These are phyloP conservation scores for Ceratocystiopsis sp. DNA, from an alignment of 2,329 filamentous ascomycete species.

Conservation along the genomic window DNA sequence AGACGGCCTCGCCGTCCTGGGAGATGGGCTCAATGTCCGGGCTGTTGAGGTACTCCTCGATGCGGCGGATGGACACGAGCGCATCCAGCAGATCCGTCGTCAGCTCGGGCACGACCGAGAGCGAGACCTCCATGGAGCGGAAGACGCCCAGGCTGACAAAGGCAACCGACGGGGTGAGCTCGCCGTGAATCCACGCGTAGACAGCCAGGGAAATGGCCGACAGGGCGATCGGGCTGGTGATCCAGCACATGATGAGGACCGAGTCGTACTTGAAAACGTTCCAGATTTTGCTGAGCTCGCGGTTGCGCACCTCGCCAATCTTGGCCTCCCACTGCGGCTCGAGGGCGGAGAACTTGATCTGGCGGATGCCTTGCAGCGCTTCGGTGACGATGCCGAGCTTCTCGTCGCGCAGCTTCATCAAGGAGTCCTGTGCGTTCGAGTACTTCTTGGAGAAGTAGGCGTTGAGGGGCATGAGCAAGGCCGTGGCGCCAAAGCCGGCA, in stretches of 20 bases:
- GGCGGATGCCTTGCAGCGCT: slow-evolving; percentile 60
- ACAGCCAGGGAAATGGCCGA: slow-evolving; percentile 53
- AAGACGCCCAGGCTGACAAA: slow-evolving; percentile 67
- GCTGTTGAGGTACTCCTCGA: slow-evolving; percentile 52
- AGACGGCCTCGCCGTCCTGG: slow-evolving; percentile 38
- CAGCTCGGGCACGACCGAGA: slow-evolving; percentile 56
- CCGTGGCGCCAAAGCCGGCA: slow-evolving; percentile 47
- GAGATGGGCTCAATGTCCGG: slow-evolving; percentile 43
- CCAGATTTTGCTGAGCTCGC: slow-evolving; percentile 52
- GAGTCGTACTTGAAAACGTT: slow-evolving; percentile 47
- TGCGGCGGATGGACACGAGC: slow-evolving; percentile 53
- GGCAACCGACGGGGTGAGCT: slow-evolving; percentile 53
- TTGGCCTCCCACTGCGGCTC: slow-evolving; percentile 60
- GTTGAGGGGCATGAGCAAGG: slow-evolving; percentile 50
- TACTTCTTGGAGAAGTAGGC: slow-evolving; percentile 49
- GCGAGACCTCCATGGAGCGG: slow-evolving; percentile 51
- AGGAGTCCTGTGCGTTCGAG: slow-evolving; percentile 42
- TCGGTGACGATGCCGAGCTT: slow-evolving; percentile 65
- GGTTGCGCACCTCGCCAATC: slow-evolving; percentile 45
- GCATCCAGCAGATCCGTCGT: slow-evolving; percentile 56
- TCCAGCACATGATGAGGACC: slow-evolving; percentile 49
- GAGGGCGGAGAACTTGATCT: slow-evolving; percentile 70
- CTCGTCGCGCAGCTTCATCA: slow-evolving; percentile 62
- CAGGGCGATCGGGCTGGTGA: slow-evolving; percentile 55
- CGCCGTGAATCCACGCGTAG: slow-evolving; percentile 47